A percentile compares a stretch with the other conserved stretches of the same genome.
Conservation (phyloP, 2,329 filamentous ascomycete species). For the Elsinoe ampelina region DNA sequence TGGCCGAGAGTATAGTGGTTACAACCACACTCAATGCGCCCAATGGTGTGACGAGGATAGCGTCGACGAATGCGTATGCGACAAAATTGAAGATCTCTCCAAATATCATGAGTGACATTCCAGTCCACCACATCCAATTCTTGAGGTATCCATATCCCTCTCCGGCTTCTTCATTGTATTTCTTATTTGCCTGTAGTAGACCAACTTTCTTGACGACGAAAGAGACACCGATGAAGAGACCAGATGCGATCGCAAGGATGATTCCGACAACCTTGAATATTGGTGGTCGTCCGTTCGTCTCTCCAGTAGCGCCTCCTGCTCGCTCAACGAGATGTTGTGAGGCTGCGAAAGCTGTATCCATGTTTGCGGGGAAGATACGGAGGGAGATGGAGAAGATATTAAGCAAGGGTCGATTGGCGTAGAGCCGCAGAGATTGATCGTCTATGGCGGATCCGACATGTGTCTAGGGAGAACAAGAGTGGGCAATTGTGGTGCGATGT, state of each 20-base stretch:
- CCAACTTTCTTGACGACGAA: conserved; percentile 96
- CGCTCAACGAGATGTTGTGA: conserved; percentile 39
- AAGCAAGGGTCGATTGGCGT: not conserved
- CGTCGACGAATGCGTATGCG: conserved; percentile 93
- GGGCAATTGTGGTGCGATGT: not conserved
- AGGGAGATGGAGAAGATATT: not conserved
- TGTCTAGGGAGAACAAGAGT: not conserved
- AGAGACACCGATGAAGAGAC: conserved; percentile 84
- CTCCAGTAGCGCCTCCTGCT: conserved; percentile 28
- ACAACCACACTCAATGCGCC: conserved; percentile 89
- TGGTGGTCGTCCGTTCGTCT: conserved; percentile 36
- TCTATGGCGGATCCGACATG: conserved; percentile 1
- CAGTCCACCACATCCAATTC: conserved; percentile 88
- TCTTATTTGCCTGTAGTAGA: conserved; percentile 82
- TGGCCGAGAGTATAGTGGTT: conserved; percentile 79
- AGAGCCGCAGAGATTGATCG: not conserved
- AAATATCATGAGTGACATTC: conserved; percentile 94
- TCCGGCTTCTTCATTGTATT: conserved; percentile 91
- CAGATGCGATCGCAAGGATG: conserved; percentile 73
- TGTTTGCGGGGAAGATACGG: conserved; percentile 21
- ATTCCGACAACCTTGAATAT: conserved; percentile 82
- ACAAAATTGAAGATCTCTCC: conserved; percentile 97
- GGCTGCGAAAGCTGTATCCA: conserved; percentile 36
- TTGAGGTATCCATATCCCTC: conserved; percentile 97
- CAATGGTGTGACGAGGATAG: conserved; percentile 86